Conservation (phyloP, 2,329 filamentous ascomycete genomes). For the Ascochyta viciae-villosae region DNA sequence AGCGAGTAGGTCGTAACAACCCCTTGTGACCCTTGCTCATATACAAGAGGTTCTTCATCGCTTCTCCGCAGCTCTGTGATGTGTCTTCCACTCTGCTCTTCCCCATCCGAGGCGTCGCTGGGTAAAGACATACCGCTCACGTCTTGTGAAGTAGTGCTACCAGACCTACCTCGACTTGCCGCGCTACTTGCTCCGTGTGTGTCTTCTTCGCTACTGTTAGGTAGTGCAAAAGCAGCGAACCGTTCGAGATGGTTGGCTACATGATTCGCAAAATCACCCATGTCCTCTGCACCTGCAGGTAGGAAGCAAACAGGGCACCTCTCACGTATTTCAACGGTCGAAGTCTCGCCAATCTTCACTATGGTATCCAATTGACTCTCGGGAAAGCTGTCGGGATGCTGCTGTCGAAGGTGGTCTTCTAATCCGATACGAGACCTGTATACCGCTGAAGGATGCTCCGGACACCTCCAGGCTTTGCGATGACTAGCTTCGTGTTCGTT, state of each 20-base stretch:
- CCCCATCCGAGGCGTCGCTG: conserved; percentile 18
- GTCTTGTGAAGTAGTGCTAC: conserved; percentile 27
- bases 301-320: conserved; percentile 45
- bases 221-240: conserved; percentile 45
- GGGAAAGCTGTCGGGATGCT: conserved; percentile 40
- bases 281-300: conserved; percentile 29
- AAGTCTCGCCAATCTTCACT: conserved; percentile 43
- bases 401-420: conserved; percentile 39
- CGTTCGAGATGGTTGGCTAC: conserved; percentile 48
- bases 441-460: conserved; percentile 41
- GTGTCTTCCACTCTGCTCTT: not conserved
- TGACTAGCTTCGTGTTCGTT: conserved; percentile 47
- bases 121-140: conserved; percentile 26
- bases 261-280: conserved; percentile 41
- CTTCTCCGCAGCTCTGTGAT: not conserved
- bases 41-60: not conserved
- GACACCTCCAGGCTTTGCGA: conserved; percentile 47
- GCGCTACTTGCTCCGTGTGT: conserved; percentile 40
- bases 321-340: conserved; percentile 38
- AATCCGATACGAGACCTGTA: conserved; percentile 34
- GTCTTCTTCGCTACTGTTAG: conserved; percentile 37
- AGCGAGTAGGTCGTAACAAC: not conserved
- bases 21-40: not conserved
- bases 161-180: conserved; percentile 37
- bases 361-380: conserved; percentile 39